Base-by-base conservation (phyloP, 116 monocot genomes). In the Dioscorea cayenensis region DNA sequence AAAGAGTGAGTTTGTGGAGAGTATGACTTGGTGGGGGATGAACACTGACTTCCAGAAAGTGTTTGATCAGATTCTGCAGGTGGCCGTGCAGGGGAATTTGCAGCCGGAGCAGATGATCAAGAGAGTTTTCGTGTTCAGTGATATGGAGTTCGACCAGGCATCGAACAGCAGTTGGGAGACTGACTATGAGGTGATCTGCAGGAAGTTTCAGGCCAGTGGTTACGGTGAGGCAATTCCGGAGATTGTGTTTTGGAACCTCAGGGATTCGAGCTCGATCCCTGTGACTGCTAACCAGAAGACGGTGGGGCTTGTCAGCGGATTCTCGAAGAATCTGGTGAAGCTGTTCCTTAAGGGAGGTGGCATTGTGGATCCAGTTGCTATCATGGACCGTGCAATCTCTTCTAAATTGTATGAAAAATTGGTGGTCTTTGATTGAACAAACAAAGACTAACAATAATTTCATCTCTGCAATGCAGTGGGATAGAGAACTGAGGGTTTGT, bases 61-160 rank as follows among this genome's bases (percentile, higher is more conserved):
- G 75, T 89, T 89, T 16, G 89, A 89, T 73, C 43, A 23, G 25
- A 76, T 89, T 14, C 81, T 89, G 16, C 63, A 68, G 55, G 78
- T 74, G 58, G 85, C 84, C 13, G 43, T 72, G 18, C 62, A 72
- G 36, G 61, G 61, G 36, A 71, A 66, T 36, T 76, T 90, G 51
- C 20, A 52, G 9, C 17, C 75, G 17, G 87, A 90, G 43, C 64
- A 75, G 77, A 90, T 94, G 88, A 66, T 94, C 23, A 80, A 75
- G 84, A 76, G 77, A 78, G 74, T 94, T 51, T 85, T 94, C 49
- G 85, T 88, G 73, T 94, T 94, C 82, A 87, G 90, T 64, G 94
- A 87, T 70, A 89, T 89, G 93, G 90, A 90, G 75, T 90, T 94
- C 66, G 90, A 94, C 52, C 8, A 32, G 71, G 85, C 87, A 14